A percentile compares a stretch with the other conserved stretches of the same genome.
phyloP scores from a whole-genome alignment of 192 early-diverging fungal genomes.

The Coemansia sp. region DNA sequence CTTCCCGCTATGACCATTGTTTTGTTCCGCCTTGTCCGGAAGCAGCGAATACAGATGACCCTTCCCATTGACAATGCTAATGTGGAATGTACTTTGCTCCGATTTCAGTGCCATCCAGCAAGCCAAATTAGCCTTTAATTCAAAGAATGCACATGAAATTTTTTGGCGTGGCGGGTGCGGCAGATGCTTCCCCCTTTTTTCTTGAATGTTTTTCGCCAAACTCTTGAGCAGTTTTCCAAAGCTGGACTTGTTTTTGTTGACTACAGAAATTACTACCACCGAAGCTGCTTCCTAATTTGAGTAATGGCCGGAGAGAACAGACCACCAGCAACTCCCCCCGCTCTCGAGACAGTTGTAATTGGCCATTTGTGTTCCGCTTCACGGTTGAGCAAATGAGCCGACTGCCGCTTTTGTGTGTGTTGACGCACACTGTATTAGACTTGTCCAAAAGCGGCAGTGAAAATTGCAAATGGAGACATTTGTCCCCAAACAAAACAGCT shows the following conservation, averaged over 20 bases:
- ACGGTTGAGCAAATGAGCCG: neutral
- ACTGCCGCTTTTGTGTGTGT: neutral
- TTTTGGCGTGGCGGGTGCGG: neutral
- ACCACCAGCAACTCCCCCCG: neutral
- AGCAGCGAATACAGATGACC: neutral
- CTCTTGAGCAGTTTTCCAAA: no score
- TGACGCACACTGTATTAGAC: neutral
- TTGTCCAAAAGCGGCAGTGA: neutral
- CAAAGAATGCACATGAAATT: neutral
- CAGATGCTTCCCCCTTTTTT: neutral
- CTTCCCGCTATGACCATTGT: neutral
- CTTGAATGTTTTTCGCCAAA: neutral
- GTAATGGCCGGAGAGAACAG: neutral
- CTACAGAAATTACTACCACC: no score
- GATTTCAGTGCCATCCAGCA: neutral
- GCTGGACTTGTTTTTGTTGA: no score
- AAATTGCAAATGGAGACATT: no score
- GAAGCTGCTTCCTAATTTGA: neutral
- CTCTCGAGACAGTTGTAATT: neutral
- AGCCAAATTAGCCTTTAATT: neutral
- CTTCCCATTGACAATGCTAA: neutral
- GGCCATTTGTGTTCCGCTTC: neutral
- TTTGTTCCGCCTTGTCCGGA: neutral
- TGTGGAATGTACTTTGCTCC: neutral
- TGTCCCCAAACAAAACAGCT: no score